Percentiles rank a stretch among this genome's conserved stretches.
These are phyloP conservation scores for Salix udensis DNA, from an alignment of 345 rosid species.

Conservation along the genomic window DNA sequence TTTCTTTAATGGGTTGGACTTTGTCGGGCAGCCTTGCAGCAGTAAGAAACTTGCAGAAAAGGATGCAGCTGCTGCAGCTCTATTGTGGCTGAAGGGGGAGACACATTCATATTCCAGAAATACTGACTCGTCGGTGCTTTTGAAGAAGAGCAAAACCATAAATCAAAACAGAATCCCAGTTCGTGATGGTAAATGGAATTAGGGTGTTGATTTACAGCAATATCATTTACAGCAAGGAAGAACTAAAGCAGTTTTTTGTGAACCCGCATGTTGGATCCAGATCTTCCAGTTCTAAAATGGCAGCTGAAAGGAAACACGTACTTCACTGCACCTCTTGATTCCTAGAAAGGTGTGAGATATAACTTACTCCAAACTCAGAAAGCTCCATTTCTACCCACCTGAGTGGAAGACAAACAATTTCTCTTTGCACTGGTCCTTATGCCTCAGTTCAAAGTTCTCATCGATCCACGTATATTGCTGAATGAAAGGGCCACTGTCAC, in stretches of 20 bases:
- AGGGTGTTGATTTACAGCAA: background rate
- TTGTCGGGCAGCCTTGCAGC: slow-evolving; percentile 69
- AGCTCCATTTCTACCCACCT: background rate
- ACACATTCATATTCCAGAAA: slow-evolving; percentile 38
- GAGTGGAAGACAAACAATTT: background rate
- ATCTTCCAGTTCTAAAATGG: background rate
- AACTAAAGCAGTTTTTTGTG: background rate
- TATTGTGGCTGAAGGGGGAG: slow-evolving; percentile 69
- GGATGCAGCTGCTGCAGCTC: slow-evolving; percentile 86
- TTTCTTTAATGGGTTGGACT: slow-evolving; percentile 70
- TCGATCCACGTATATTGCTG: background rate
- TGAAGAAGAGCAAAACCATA: slow-evolving; percentile 38
- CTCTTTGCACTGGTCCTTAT: background rate
- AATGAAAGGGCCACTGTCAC: background rate
- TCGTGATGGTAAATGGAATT: slow-evolving; percentile 22
- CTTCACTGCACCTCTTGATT: background rate
- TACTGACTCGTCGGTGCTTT: slow-evolving; percentile 42
- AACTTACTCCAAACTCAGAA: background rate
- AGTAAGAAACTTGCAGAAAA: slow-evolving; percentile 84
- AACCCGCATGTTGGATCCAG: background rate
- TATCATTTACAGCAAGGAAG: background rate
- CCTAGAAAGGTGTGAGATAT: background rate
- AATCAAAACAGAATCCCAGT: slow-evolving; percentile 8
- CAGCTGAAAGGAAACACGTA: background rate
- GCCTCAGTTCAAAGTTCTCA: background rate